phyloP scores from a whole-genome alignment of 192 early-diverging fungal genomes.

The Backusella morwellensis region DNA sequence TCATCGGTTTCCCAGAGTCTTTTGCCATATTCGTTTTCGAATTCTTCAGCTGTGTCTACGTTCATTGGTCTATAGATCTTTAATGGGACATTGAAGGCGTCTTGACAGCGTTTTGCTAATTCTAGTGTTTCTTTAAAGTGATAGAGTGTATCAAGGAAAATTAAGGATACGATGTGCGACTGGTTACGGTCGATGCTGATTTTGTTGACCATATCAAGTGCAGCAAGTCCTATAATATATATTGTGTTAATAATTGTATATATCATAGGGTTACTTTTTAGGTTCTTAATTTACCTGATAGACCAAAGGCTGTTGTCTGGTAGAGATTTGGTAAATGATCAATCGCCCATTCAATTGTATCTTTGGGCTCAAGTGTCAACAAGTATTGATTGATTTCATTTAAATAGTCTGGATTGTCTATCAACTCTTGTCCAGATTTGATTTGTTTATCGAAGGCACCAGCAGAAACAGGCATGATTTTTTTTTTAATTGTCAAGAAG shows the following conservation, averaged over 20 bases:
- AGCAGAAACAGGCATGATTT: constrained; percentile 31
- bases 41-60: constrained; percentile 58
- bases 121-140: constrained; percentile 92
- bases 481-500: neutral
- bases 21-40: constrained; percentile 71
- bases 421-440: constrained; percentile 36
- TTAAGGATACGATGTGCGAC: constrained; percentile 65
- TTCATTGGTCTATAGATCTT: constrained; percentile 74
- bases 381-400: constrained; percentile 75
- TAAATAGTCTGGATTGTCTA: constrained; percentile 55
- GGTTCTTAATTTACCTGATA: constrained; percentile 50
- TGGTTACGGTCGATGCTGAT: constrained; percentile 52
- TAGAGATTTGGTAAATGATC: constrained; percentile 75
- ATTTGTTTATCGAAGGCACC: neutral
- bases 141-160: constrained; percentile 95
- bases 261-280: too few species aligned
- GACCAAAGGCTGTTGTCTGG: constrained; percentile 94
- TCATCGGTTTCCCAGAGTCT: constrained; percentile 85
- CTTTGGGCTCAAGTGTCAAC: constrained; percentile 61
- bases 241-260: neutral
- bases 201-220: constrained; percentile 81
- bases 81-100: constrained; percentile 65
- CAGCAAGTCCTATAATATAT: constrained; percentile 57
- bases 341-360: constrained; percentile 88
- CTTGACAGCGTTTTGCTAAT: constrained; percentile 62